Conservation (phyloP, 495 filamentous ascomycete species). For the Penicillium alfredii region DNA sequence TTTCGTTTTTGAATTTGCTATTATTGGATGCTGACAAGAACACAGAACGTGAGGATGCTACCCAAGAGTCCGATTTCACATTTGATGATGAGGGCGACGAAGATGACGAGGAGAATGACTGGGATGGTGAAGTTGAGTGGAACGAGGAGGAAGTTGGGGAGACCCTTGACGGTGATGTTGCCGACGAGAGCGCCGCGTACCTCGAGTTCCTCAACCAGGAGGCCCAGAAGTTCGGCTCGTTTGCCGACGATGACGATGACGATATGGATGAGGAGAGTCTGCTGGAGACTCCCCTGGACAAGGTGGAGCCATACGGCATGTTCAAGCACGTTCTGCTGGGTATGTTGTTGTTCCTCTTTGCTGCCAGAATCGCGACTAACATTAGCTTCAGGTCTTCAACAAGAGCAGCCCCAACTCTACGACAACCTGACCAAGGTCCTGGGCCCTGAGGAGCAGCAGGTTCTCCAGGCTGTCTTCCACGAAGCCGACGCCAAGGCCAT, state of each 20-base stretch:
- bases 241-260: conserved; percentile 72
- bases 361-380: conserved; percentile 12
- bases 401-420: conserved; percentile 86
- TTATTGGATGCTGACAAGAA: too few relatives aligned
- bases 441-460: conserved; percentile 69
- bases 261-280: conserved; percentile 87
- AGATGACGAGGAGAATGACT: conserved; percentile 64
- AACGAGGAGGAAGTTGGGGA: conserved; percentile 57
- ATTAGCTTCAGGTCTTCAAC: conserved; percentile 65
- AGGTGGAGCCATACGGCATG: conserved; percentile 84
- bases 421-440: conserved; percentile 71
- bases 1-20: conserved; percentile 9
- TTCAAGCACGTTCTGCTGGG: conserved; percentile 77
- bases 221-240: conserved; percentile 74
- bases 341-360: conserved; percentile 43
- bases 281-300: conserved; percentile 89
- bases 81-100: conserved; percentile 71
- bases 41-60: conserved; percentile 81
- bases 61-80: conserved; percentile 78
- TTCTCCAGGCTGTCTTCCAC: conserved; percentile 73
- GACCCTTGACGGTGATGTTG: conserved; percentile 55
- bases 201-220: conserved; percentile 93
- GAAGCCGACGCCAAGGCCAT: conserved; percentile 64
- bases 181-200: conserved; percentile 89
- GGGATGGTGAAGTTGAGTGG: conserved; percentile 63